Base-by-base conservation (phyloP, 805 yeast genomes). In the Kuraishia borneana region DNA sequence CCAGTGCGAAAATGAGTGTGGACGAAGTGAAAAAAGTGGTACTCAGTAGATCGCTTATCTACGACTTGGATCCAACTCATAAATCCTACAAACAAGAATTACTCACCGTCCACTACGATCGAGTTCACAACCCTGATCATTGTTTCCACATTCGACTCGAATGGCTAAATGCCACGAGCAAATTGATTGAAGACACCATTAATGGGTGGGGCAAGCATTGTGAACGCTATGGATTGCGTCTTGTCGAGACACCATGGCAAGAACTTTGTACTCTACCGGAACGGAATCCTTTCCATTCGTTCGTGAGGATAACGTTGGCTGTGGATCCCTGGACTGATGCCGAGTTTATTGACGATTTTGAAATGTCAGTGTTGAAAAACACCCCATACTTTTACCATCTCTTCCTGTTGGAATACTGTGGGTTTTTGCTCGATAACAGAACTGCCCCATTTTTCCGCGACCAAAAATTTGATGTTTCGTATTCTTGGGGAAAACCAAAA, bases 111-210 rank as follows among this genome's bases (percentile, higher is more conserved):
- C 96, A 89, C 55, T 83, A 84, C 48, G 99, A 92, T 51, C 68
- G 78, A 30, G 88, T 88, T 3, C 96, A 87, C 52, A 89, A 88
- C 49, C 96, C 96, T 0, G 89, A 83, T 43, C 95, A 88, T 47
- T 88, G 96, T 50, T 92, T 78, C 60, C 97, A 89, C 48, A 69
- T 92, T 21, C 64, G 95, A 31, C 54, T 89, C 10, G 96, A 92
- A 51, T 92, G 99, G 99, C 59, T 89, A 21, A 84, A 82, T 39
- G 76, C 95, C 0, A 85, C 97, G 0, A 81, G 94, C 2, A 83
- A 82, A 49, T 60, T 83, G 21, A 74, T 84, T 33, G 96, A 87
- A 38, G 94, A 87, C 42, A 63, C 82, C 9, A 65, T 87, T 29
- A 74, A 67, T 30, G 68, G 73, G 32, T 81, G 96, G 83, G 72